Conservation (phyloP, 2,329 filamentous ascomycete species). For the Colletotrichum nymphaeae region DNA sequence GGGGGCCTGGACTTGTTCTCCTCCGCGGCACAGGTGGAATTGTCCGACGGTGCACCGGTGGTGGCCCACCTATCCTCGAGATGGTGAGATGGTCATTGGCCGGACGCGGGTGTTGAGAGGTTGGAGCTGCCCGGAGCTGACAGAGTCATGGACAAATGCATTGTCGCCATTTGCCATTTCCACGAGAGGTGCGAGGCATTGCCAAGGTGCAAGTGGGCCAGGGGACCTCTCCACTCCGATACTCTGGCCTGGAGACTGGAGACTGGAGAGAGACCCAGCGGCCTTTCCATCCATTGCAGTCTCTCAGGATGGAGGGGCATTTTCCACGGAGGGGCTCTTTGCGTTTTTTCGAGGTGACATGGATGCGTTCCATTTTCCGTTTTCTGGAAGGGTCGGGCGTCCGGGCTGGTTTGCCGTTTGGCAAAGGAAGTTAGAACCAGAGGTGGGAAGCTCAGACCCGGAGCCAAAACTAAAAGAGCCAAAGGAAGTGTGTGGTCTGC, state of each 20-base stretch:
- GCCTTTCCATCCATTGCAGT: background rate
- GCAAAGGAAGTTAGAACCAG: background rate
- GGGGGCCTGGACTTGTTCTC: conserved; percentile 14
- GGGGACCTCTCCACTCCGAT: background rate
- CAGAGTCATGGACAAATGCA: conserved; percentile 7
- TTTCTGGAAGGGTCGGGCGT: background rate
- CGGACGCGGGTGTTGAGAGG: background rate
- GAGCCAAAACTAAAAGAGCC: background rate
- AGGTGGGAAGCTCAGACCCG: background rate
- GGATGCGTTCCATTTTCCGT: background rate
- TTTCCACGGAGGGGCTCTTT: background rate
- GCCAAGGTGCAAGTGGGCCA: conserved; percentile 12
- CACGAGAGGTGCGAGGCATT: conserved; percentile 6
- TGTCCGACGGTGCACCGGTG: background rate
- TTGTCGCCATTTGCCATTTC: conserved; percentile 2
- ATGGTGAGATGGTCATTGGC: background rate
- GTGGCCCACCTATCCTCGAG: background rate
- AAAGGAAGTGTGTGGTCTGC: conserved; percentile 11
- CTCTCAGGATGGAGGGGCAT: background rate
- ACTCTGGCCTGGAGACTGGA: background rate
- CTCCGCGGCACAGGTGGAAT: conserved; percentile 17
- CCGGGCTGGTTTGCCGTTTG: conserved; percentile 2
- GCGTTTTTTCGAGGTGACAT: conserved; percentile 1
- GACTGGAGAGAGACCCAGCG: background rate
- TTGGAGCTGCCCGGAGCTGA: background rate